Evolutionary conservation across 2,329 filamentous ascomycete species (phyloP).

Genomic region (Helotiales sp.): DNA sequence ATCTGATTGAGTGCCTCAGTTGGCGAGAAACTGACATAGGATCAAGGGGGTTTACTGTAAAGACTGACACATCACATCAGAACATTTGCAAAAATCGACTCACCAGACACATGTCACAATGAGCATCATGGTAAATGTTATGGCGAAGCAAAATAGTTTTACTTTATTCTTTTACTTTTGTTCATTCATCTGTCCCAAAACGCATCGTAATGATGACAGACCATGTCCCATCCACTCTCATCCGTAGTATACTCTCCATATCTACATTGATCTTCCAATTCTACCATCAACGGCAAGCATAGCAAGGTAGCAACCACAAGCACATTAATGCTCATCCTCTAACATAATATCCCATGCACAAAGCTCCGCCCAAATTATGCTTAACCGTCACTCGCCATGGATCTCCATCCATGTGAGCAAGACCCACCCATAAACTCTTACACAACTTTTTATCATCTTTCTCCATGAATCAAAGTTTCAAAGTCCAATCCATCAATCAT

Average conservation of each 20-base stretch:
- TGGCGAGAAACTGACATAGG: too few relatives aligned
- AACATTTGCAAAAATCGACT: too few relatives aligned
- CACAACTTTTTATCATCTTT: neutral
- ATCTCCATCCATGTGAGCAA: neutral
- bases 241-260: neutral
- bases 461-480: neutral
- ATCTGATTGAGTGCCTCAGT: too few relatives aligned
- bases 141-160: neutral
- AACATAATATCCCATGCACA: neutral
- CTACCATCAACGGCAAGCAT: neutral
- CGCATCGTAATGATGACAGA: neutral
- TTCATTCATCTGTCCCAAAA: neutral
- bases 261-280: neutral
- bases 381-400: too few relatives aligned
- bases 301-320: neutral
- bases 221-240: neutral
- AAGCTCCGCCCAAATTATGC: neutral
- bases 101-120: neutral
- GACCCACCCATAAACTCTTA: neutral
- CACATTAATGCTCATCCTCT: neutral
- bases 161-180: slow-evolving; percentile 3
- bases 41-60: too few relatives aligned
- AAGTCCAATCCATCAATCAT: neutral
- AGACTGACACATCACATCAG: too few relatives aligned
- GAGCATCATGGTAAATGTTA: too few relatives aligned